Base-by-base conservation (phyloP, 768 basidiomycete species). In the Termitomyces sp. region DNA sequence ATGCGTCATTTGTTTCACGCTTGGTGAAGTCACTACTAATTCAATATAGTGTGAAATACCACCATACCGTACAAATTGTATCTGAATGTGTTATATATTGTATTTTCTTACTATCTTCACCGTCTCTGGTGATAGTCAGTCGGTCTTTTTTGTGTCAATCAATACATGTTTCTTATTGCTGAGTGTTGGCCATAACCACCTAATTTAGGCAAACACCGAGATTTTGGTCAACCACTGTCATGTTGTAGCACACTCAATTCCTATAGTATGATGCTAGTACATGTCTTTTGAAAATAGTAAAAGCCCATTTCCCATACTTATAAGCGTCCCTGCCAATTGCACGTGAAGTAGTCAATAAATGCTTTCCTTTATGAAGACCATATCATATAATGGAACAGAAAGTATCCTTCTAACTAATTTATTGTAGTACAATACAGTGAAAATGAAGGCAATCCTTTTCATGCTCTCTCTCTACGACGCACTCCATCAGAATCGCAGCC, bases 371-470 rank as follows among this genome's bases (percentile, higher is more conserved):
- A n/a, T 41, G n/a, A n/a, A 41, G 8, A 41, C 4, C 39, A 41
- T 41, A 41, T 41, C n/a, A 41, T 41, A 41, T 41, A 41, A 41
- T 41, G 14, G 5, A 39, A 26, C 20, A 13, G 29, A 53, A 58
- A 60, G 54, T 56, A 55, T 52, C 46, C 31, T 56, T 63, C 62
- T 61, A 63, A 58, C 51, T 63, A 60, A 58, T 59, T 59, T 57
- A 59, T 42, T 56, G 50, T 46, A 58, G 61, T 63, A 63, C 59
- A 63, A 60, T 63, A 63, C 43, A 39, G 29, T 48, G 57, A 58
- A 55, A 57, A 46, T 41, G 39, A 46, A 52, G 49, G 39, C 51
- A 47, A 42, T 56, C 57, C 54, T 61, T 61, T 61, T 61, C 57
- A 55, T 58, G 57, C 57, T 47, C 48, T 24, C 42, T 39, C 27